Conservation (phyloP, 2,329 filamentous ascomycete genomes). For the Ophiostoma quercus region DNA sequence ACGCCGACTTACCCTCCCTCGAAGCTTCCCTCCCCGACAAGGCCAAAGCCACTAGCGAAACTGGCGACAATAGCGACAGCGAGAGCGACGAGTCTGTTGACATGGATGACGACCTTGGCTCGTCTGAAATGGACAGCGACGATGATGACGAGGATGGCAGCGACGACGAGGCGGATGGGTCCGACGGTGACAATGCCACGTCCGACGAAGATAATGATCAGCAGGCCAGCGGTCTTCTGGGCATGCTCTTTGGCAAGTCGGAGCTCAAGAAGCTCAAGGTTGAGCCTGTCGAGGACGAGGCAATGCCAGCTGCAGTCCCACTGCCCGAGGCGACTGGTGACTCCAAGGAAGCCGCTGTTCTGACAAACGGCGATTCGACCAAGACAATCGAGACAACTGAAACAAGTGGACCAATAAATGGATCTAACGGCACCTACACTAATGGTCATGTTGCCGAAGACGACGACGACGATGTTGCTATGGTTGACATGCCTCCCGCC, state of each 20-base stretch:
- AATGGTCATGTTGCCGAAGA: slow-evolving; percentile 32
- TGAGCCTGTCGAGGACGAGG: slow-evolving; percentile 34
- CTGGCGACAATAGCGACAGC: slow-evolving; percentile 31
- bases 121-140: slow-evolving; percentile 49
- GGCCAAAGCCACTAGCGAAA: slow-evolving; percentile 21
- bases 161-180: slow-evolving; percentile 43
- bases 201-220: slow-evolving; percentile 39
- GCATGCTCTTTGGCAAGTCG: slow-evolving; percentile 55
- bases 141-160: slow-evolving; percentile 40
- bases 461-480: slow-evolving; percentile 28
- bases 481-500: slow-evolving; percentile 29
- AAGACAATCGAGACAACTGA: not conserved
- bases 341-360: not conserved
- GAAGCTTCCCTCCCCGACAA: slow-evolving; percentile 21
- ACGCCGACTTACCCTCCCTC: slow-evolving; percentile 56
- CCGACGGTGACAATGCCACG: slow-evolving; percentile 42
- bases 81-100: slow-evolving; percentile 59
- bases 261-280: slow-evolving; percentile 51
- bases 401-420: not conserved
- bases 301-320: slow-evolving; percentile 21
- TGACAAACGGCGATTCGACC: not conserved
- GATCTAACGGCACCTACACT: not conserved
- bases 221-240: slow-evolving; percentile 47
- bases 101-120: slow-evolving; percentile 63
- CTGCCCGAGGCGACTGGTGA: not conserved